A percentile compares a stretch with the other conserved stretches of the same genome.
Conservation (phyloP, 1,139 yeast genomes). For the Yamadazyma spencermartinsiae region DNA sequence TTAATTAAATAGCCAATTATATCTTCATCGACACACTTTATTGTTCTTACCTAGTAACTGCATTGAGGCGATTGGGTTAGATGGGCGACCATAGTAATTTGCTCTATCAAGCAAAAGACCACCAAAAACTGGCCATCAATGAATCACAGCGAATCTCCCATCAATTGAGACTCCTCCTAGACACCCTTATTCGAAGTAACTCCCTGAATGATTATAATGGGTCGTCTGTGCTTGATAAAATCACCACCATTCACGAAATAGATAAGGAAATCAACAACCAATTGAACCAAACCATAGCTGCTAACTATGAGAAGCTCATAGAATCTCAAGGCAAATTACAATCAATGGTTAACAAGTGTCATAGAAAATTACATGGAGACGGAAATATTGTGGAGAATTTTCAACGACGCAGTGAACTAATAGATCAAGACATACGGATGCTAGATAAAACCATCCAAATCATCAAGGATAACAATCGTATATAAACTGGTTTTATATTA, state of each 20-base stretch:
- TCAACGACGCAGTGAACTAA: slow-evolving; percentile 41
- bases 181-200: slow-evolving; percentile 27
- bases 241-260: slow-evolving; percentile 45
- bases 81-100: slow-evolving; percentile 28
- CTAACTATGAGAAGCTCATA: slow-evolving; percentile 26
- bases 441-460: slow-evolving; percentile 37
- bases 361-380: slow-evolving; percentile 13
- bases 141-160: slow-evolving; percentile 30
- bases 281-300: slow-evolving; percentile 27
- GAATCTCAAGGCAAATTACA: slow-evolving; percentile 22
- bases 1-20: no score
- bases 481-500: not conserved
- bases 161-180: slow-evolving; percentile 28
- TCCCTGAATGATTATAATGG: slow-evolving; percentile 25
- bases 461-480: slow-evolving; percentile 15
- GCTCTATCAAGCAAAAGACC: slow-evolving; percentile 36
- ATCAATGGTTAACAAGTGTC: slow-evolving; percentile 20
- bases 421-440: slow-evolving; percentile 50
- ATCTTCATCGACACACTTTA: no score
- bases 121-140: slow-evolving; percentile 29
- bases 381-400: slow-evolving; percentile 31
- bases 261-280: slow-evolving; percentile 41
- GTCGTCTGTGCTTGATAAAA: slow-evolving; percentile 38
- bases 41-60: no score
- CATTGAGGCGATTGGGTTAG: not conserved